phyloP scores from a whole-genome alignment of 257 asterid genomes.

The Plantago elongata region DNA sequence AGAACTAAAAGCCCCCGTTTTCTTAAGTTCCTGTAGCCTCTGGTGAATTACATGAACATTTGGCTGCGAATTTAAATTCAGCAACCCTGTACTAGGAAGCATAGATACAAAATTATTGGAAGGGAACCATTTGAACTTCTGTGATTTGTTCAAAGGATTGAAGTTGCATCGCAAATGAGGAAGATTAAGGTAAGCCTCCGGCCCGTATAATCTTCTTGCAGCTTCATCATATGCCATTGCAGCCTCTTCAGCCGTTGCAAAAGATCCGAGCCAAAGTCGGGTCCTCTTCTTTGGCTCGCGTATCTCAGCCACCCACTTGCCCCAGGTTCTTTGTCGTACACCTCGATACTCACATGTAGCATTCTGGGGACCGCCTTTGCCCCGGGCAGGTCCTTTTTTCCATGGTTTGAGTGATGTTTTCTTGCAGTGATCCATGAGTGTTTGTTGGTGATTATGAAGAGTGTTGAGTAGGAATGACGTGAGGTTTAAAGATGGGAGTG shows the following conservation, averaged over 20 bases:
- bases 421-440: constrained; percentile 57
- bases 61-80: constrained; percentile 79
- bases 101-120: constrained; percentile 37
- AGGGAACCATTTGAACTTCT: constrained; percentile 90
- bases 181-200: constrained; percentile 87
- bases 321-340: constrained; percentile 94
- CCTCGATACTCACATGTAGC: constrained; percentile 87
- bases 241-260: constrained; percentile 90
- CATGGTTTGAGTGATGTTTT: constrained; percentile 86
- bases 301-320: constrained; percentile 93
- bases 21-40: constrained; percentile 81
- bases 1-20: constrained; percentile 43
- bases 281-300: constrained; percentile 89
- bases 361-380: constrained; percentile 96
- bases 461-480: constrained; percentile 19
- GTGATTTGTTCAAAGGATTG: constrained; percentile 82
- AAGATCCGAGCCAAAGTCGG: constrained; percentile 90
- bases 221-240: constrained; percentile 99
- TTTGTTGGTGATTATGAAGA: background rate
- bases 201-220: constrained; percentile 81
- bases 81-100: constrained; percentile 62
- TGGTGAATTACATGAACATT: constrained; percentile 88
- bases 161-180: constrained; percentile 74
- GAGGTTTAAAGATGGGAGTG: constrained; percentile 19
- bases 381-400: constrained; percentile 96